Evolutionary conservation across 2,329 filamentous ascomycete genomes (phyloP), one percentile per base, ranked within the genome.

Genomic region (Chaetoscypha palmicola): DNA sequence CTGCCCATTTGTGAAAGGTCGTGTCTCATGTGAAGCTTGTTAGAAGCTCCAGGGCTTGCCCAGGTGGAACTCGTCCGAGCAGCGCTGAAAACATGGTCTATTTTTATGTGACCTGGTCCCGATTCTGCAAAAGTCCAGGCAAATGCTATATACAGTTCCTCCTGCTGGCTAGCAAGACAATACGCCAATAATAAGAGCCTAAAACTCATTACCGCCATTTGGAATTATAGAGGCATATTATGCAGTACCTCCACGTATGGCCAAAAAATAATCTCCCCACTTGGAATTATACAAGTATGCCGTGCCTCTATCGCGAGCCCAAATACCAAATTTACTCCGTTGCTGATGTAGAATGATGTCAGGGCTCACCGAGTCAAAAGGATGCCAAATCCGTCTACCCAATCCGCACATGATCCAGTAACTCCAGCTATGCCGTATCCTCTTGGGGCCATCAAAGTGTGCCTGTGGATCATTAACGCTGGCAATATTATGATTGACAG

Each of bases 351-450:
- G 10, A 26, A 14, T 4, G 20, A 14, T 28, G 36, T 19, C 19
- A 20, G 20, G 16, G n/a, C 33, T 77, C 65, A 87, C 55, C 80
- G 74, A 37, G 79, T 79, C 57, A 89, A 85, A 57, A 97, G 80
- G 45, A 95, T 71, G 7, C 86, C 83, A 62, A 96, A 87, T 3
- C 86, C 85, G 62, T 95, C 88, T 17, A 96, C 68, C 87, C 87
- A 94, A 38, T 76, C 63, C 28, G 74, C 88, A 58, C 81, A 86
- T 40, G 85, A 86, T 45, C 92, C 92, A 9, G 86, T 84, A 51
- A 97, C 74, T 47, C 92, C 92, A 49, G 86, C 90, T 59, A 97
- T 83, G 53, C 74, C 86, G 67, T 92, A 96, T 38, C 91, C 91
- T 54, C 85, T 75, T 9, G 92, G 92, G 40, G 91, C 88, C 55